Evolutionary conservation across 352 stramenopile species (phyloP), one percentile per base, ranked within the genome.

Genomic region (Phytophthora hibernalis): DNA sequence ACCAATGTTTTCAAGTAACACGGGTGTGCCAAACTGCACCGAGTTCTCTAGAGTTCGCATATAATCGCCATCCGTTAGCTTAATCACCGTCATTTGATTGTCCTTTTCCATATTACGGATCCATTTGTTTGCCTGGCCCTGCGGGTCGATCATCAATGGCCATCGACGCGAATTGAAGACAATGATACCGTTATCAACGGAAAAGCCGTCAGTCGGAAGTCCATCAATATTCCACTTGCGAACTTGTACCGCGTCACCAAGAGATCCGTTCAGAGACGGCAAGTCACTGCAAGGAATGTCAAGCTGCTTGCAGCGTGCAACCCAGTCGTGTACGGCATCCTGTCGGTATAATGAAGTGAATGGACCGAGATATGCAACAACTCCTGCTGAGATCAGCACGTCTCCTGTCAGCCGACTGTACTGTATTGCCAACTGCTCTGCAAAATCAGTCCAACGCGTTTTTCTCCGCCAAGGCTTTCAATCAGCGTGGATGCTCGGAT

Each of bases 161-260:
- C 96, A 98, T 12, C 96, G 85, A 13, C 94, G 76, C 10, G 95
- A 93, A 62, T 97, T 98, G 61, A 98, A 98, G 11, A 98, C 82
- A 16, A 98, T 88, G 55, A 98, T 98, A 20, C 90, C 96, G 53
- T 98, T 98, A 63, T 98, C 96, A 9, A 98, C 81, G 5, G 87
- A 97, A 62, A 98, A 98, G 1, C 81, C 78, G 56, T 98, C 96
- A 0, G 93, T 98, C 3, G 95, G 95, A 2, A 98, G 74, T 0
- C 96, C 96, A 51, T 97, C 91, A 47, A 98, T 98, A 59, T 98
- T 97, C 96, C 96, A 98, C 61, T 98, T 92, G 22, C 95, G 87
- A 51, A 98, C 89, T 40, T 92, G 76, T 2, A 98, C 93, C 0
- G 92, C 87, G 42, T 98, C 93, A 4, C 93, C 95, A 1, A 98